Percentiles rank a stretch among this genome's conserved stretches.
Conservation (phyloP, 495 filamentous ascomycete species). For the Podospora sp. region DNA sequence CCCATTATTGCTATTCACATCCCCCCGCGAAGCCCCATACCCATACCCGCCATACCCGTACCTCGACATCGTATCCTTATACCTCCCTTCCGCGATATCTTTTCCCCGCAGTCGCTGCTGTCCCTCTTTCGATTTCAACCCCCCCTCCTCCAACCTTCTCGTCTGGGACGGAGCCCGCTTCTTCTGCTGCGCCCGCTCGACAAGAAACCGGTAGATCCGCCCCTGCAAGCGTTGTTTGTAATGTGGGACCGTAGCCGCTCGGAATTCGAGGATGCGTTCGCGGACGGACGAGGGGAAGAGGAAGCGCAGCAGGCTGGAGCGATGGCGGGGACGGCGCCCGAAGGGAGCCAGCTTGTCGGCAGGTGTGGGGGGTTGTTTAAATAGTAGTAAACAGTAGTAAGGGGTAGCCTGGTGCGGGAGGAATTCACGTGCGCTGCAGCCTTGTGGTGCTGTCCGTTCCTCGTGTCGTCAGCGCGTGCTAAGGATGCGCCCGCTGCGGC, state of each 20-base stretch:
- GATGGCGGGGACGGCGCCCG: conserved; percentile 31
- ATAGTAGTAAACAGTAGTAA: background rate
- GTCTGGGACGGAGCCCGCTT: conserved; percentile 56
- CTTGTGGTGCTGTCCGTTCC: background rate
- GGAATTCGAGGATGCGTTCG: conserved; percentile 65
- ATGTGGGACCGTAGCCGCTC: conserved; percentile 70
- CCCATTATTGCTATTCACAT: conserved; percentile 23
- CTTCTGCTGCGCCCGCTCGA: conserved; percentile 45
- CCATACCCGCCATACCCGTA: conserved; percentile 19
- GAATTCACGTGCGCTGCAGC: no score
- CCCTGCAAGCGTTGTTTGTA: conserved; percentile 71
- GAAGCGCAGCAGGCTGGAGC: conserved; percentile 55
- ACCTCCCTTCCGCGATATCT: background rate
- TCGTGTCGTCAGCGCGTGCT: background rate
- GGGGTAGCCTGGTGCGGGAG: background rate
- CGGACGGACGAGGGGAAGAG: conserved; percentile 59
- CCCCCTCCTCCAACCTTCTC: conserved; percentile 38
- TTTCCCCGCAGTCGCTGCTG: conserved; percentile 1
- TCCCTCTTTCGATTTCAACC: conserved; percentile 46
- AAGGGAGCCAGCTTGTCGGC: conserved; percentile 36
- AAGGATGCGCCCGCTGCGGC: background rate
- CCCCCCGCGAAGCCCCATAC: conserved; percentile 23
- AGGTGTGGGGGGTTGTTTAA: conserved; percentile 3
- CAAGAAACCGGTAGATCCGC: conserved; percentile 71
- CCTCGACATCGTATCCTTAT: conserved; percentile 6